Base-by-base conservation (phyloP, 2,329 filamentous ascomycete genomes). In the Purpureocillium takamizusanense region DNA sequence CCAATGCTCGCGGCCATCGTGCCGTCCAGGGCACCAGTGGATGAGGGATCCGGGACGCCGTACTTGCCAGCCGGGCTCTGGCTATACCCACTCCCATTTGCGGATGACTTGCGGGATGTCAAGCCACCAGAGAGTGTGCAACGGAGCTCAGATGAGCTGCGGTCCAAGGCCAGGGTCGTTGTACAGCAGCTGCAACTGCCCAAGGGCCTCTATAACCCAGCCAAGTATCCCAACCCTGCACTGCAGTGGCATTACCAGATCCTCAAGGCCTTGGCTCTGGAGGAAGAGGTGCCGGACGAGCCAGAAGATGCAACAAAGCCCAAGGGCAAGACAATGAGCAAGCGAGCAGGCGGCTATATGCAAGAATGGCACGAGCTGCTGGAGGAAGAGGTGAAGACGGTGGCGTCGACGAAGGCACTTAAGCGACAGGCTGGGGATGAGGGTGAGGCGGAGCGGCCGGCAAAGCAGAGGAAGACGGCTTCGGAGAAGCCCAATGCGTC, bases 191-290 rank as follows among this genome's bases (percentile, higher is more conserved):
- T 95, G 1, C 87, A 95, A 55, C 75, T 98, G 7, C 92, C 92
- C 0, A 89, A 86, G 52, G 88, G 76, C 6, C 70, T 76, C 25
- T 98, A 94, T 54, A 83, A 94, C 48, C 89, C 90, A 1, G 67
- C 70, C 2, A 92, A 83, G 53, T 97, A 95, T 52, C 86, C 92
- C 0, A 98, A 98, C 45, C 88, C 89, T 9, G 76, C 85, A 8
- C 69, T 98, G 17, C 92, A 98, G 62, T 98, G 90, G 89, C 92
- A 97, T 64, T 98, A 97, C 67, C 82, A 79, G 44, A 94, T 98
- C 33, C 67, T 98, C 1, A 92, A 98, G 61, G 83, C 86, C 7
- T 72, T 95, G 41, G 92, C 92, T 0, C 70, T 98, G 1, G 89
- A 95, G 28, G 92, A 98, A 56, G 89, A 95, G 48, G 65, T 94